Base-by-base conservation (phyloP, 306 rosid species). In the Urtica urens region DNA sequence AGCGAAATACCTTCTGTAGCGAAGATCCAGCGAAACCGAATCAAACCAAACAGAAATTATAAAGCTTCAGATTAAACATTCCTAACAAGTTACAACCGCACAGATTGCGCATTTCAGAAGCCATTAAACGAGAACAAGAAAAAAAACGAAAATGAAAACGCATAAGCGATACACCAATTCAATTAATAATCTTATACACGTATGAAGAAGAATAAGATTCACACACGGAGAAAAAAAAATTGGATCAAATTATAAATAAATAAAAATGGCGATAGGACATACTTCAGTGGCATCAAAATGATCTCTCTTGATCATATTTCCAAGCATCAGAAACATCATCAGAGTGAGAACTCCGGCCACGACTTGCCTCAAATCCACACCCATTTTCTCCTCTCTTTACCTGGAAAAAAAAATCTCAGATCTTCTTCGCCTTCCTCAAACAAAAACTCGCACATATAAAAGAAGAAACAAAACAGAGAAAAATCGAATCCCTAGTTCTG, bases 251-350 rank as follows among this genome's bases (percentile, higher is more conserved):
- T 35, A 13, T 51, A 29, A 7, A 7, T 44, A 38, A 42, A 3
- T 1, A 28, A 20, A 49, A 10, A 47, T 7, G 10, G 3, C 7
- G 29, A 14, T 1, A 23, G 29, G 43, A 46, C 72, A 69, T 75
- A 82, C 99, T 37, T 77, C 51, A 58, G 66, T 74, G n/a, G 92
- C 52, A 72, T 92, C 99, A 72, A 92, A 85, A 78, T 92, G 86
- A 73, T 92, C 99, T 54, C 96, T 78, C 69, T 92, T 92, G 76
- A 92, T 85, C 99, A 92, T 92, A 45, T 85, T 74, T 4, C 94
- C 94, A 51, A 92, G 99, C 99, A 92, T 85, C 23, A 92, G 83
- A 58, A 92, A 92, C 99, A 92, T 92, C 10, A 96, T 76, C 29
- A 92, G 18, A 3, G 99, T 92, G 48, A 92, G 81, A 0, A 82